Conservation (phyloP, 805 yeast genomes). For the Yamadazyma endophytica region DNA sequence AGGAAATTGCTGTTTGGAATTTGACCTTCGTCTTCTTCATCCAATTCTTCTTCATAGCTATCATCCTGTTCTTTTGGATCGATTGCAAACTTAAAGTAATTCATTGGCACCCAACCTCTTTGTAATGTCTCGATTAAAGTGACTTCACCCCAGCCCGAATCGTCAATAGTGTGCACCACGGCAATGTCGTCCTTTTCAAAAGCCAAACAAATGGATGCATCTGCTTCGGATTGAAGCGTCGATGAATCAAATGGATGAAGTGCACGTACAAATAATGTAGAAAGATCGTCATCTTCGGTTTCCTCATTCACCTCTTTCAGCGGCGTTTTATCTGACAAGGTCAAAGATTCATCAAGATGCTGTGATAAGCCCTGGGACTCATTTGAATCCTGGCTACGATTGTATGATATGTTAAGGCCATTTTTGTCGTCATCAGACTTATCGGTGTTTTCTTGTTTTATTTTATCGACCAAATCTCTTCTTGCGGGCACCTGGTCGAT, state of each 20-base stretch:
- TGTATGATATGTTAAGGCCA: constrained; percentile 22
- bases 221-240: constrained; percentile 59
- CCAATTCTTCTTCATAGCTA: constrained; percentile 14
- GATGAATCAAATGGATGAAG: constrained; percentile 56
- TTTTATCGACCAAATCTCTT: constrained; percentile 20
- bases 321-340: too few species aligned
- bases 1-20: constrained; percentile 46
- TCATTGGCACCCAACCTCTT: constrained; percentile 86
- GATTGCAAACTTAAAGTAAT: constrained; percentile 57
- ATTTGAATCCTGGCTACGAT: too few species aligned
- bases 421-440: constrained; percentile 12
- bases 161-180: constrained; percentile 73
- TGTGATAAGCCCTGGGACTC: constrained; percentile 1
- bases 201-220: constrained; percentile 68
- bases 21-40: constrained; percentile 28
- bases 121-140: constrained; percentile 58
- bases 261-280: constrained; percentile 53
- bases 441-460: constrained; percentile 4
- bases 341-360: constrained; percentile 1
- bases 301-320: neutral
- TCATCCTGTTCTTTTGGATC: constrained; percentile 19
- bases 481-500: constrained; percentile 23
- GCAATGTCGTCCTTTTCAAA: constrained; percentile 68
- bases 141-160: constrained; percentile 87
- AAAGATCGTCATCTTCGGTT: constrained; percentile 40